Conservation (phyloP, 495 filamentous ascomycete genomes). For the Hyaloscypha hepaticicola region DNA sequence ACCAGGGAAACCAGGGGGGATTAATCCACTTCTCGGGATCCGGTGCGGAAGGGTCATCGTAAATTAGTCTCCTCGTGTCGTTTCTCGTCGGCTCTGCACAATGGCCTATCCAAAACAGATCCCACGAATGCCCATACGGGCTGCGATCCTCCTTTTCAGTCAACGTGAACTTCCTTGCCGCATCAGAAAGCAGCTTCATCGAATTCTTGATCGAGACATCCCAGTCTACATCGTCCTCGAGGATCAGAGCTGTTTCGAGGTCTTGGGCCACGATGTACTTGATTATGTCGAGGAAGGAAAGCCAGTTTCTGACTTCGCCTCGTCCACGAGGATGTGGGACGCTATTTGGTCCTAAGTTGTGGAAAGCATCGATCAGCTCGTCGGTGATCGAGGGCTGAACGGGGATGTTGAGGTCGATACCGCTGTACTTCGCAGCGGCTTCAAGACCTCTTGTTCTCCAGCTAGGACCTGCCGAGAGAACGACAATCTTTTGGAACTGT, state of each 20-base stretch:
- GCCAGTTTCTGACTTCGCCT: conserved; percentile 28
- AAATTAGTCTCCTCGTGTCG: not conserved
- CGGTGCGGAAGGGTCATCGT: not conserved
- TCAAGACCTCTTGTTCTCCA: conserved; percentile 31
- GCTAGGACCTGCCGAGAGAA: not conserved
- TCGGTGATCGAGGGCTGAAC: conserved; percentile 21
- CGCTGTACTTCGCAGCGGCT: conserved; percentile 28
- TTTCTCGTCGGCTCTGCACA: not conserved
- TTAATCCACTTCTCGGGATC: not conserved
- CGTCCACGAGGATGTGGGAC: conserved; percentile 27
- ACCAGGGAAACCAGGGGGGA: not conserved
- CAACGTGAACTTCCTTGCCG: conserved; percentile 28
- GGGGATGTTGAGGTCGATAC: conserved; percentile 27
- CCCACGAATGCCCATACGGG: conserved; percentile 3
- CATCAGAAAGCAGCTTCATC: conserved; percentile 25
- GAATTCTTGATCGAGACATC: conserved; percentile 40
- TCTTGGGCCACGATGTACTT: conserved; percentile 36
- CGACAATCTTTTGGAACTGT: not conserved
- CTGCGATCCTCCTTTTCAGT: not conserved
- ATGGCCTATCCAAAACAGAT: conserved; percentile 1
- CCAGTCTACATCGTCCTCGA: conserved; percentile 52
- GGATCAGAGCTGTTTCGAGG: conserved; percentile 43
- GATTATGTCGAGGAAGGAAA: conserved; percentile 34
- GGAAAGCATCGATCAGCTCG: not conserved
- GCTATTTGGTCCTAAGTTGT: conserved; percentile 10